Conservation (phyloP, 306 rosid genomes). For the Inga leiocalycina region DNA sequence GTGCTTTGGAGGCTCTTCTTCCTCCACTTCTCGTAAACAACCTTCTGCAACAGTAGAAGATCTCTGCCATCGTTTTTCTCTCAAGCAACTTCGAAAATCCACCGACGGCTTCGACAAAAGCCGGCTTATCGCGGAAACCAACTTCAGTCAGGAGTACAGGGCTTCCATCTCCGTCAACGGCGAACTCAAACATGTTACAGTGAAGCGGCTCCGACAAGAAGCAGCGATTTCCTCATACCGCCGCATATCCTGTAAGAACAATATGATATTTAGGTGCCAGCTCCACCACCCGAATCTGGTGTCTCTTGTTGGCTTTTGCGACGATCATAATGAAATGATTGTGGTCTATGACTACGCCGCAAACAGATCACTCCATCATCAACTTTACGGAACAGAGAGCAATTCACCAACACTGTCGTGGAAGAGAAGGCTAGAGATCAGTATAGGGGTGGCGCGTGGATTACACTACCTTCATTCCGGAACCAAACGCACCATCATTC, state of each 20-base stretch:
- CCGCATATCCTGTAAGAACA: not conserved
- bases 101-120: not conserved
- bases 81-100: not conserved
- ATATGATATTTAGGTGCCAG: not conserved
- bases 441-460: not conserved
- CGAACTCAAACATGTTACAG: not conserved
- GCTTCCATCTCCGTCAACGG: not conserved
- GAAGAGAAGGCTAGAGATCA: not conserved
- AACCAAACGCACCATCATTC: not conserved
- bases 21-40: too few relatives aligned
- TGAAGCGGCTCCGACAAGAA: not conserved
- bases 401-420: not conserved
- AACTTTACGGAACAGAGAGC: not conserved
- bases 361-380: not conserved
- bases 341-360: not conserved
- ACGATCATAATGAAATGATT: not conserved
- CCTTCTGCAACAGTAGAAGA: too few relatives aligned
- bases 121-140: not conserved
- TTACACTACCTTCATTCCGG: not conserved
- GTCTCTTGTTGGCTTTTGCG: conserved; percentile 3
- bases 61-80: too few relatives aligned
- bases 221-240: too few relatives aligned
- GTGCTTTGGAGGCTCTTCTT: too few relatives aligned
- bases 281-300: conserved; percentile 1
- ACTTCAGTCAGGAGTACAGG: too few relatives aligned